Conservation (phyloP, 192 early-diverging fungal genomes). For the Coemansia sp. region DNA sequence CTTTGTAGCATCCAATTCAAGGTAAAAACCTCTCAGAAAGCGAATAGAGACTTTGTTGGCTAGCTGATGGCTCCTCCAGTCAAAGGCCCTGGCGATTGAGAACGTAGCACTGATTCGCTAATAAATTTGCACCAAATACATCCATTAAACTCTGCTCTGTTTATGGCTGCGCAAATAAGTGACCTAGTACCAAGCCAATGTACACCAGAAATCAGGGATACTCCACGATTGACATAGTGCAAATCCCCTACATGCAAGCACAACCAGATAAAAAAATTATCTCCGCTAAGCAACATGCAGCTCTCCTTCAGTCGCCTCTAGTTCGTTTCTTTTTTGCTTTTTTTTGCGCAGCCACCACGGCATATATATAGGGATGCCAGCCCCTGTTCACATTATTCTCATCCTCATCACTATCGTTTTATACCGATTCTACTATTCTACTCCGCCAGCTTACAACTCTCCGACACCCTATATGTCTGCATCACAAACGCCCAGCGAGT, state of each 20-base stretch:
- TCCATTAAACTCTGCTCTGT: not conserved
- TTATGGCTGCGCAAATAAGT: not conserved
- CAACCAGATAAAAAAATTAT: not conserved
- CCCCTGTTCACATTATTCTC: not conserved
- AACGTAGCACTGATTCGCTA: too few species aligned
- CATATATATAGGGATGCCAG: not conserved
- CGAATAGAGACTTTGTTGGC: not conserved
- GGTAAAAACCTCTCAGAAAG: not conserved
- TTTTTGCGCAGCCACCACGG: not conserved
- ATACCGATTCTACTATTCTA: not conserved
- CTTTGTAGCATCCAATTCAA: not conserved
- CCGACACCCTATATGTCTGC: not conserved
- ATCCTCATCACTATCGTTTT: not conserved
- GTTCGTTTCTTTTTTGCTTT: too few species aligned
- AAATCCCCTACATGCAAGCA: not conserved
- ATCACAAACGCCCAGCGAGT: not conserved
- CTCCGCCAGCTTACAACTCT: not conserved
- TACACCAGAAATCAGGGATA: not conserved
- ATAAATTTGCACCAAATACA: too few species aligned
- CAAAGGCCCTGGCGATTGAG: not conserved
- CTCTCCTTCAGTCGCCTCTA: not conserved
- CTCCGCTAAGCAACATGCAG: not conserved
- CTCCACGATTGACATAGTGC: not conserved
- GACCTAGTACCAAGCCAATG: not conserved
- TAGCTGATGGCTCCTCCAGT: not conserved